These are phyloP conservation scores for Clathrus columnatus DNA, from an alignment of 768 basidiomycete genomes.

Conservation along the genomic window DNA sequence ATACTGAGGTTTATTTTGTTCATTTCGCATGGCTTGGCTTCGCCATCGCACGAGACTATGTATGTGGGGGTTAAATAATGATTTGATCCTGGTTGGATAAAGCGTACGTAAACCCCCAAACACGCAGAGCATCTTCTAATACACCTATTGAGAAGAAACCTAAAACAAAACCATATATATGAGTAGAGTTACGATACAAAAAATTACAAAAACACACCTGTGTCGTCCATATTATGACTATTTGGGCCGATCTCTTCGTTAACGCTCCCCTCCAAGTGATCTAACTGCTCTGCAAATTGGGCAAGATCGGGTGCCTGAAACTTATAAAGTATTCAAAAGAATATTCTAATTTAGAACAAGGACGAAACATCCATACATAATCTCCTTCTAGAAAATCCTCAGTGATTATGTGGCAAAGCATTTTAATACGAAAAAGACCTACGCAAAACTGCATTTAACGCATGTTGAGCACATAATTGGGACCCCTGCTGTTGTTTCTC, in stretches of 20 bases:
- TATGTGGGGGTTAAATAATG: background rate
- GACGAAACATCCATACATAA: conserved; percentile 33
- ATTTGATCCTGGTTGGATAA: background rate
- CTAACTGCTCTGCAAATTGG: conserved; percentile 59
- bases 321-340: conserved; percentile 31
- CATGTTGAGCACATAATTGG: conserved; percentile 83
- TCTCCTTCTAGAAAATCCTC: conserved; percentile 36
- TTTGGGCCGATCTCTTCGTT: conserved; percentile 39
- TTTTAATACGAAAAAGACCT: conserved; percentile 25
- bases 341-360: background rate
- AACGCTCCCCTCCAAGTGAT: conserved; percentile 55
- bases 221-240: conserved; percentile 81
- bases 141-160: conserved; percentile 93
- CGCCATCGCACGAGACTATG: conserved; percentile 76
- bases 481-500: conserved; percentile 71
- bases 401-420: conserved; percentile 30
- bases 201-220: conserved; percentile 38
- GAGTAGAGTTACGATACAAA: background rate
- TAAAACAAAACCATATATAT: conserved; percentile 18
- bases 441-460: conserved; percentile 76
- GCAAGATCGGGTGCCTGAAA: conserved; percentile 76
- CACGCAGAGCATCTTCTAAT: conserved; percentile 70
- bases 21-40: conserved; percentile 68
- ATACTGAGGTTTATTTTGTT: conserved; percentile 73
- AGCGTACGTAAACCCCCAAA: conserved; percentile 70